A percentile compares a stretch with the other conserved stretches of the same genome.
Evolutionary conservation across 768 basidiomycete genomes (phyloP).

Genomic region (Naganishia onofrii): DNA sequence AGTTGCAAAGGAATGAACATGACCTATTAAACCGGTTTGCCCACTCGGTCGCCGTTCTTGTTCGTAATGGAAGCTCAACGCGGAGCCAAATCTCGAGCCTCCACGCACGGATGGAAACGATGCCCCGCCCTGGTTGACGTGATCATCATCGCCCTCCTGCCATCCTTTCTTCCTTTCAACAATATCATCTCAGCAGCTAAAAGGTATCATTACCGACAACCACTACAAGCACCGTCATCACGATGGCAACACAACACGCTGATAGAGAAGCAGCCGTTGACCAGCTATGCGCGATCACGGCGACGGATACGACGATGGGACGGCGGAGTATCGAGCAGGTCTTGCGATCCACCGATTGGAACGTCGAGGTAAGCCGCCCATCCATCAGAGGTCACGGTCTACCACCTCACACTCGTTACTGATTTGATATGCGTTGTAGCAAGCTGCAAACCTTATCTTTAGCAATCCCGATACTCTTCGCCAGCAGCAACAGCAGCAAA

Average conservation of each 20-base stretch:
- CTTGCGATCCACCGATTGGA: conserved; percentile 45
- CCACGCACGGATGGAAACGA: no score
- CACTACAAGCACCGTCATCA: no score
- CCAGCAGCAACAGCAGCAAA: neutral
- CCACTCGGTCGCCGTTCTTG: no score
- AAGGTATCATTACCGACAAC: neutral
- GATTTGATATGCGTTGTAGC: conserved; percentile 29
- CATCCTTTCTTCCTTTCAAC: neutral
- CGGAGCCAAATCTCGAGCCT: neutral
- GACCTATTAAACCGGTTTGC: no score
- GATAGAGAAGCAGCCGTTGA: conserved; percentile 38
- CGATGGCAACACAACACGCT: neutral
- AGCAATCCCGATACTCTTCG: conserved; percentile 23
- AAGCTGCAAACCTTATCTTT: conserved; percentile 46
- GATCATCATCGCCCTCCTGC: neutral
- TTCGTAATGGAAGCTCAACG: no score
- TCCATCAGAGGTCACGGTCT: neutral
- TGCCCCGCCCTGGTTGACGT: neutral
- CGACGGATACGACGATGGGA: conserved; percentile 36
- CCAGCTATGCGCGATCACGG: conserved; percentile 48
- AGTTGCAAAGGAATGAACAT: no score
- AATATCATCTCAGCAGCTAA: no score
- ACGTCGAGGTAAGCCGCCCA: conserved; percentile 51
- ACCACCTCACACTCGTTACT: neutral
- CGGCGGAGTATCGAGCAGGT: conserved; percentile 45